Evolutionary conservation across 148 eudicot species (phyloP), one percentile per base, ranked within the genome.

Genomic region (Talinum fruticosum): DNA sequence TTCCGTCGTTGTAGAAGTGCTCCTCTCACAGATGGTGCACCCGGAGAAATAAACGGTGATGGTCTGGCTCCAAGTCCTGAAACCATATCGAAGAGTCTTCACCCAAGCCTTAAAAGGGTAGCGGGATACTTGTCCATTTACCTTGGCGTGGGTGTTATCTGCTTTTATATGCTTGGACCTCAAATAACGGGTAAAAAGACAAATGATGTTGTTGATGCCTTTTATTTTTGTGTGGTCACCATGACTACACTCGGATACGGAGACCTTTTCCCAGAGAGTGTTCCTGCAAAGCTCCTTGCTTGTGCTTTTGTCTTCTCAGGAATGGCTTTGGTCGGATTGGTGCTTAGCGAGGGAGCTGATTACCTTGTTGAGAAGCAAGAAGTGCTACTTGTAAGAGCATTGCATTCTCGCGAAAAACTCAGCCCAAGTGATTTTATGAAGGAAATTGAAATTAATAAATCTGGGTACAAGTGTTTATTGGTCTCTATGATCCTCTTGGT

Each of bases 181-280:
- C 91, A 94, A 61, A 79, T 94, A 62, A 68, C 34, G 10, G 98
- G 98, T 49, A 75, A 76, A 59, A 90, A 94, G 80, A 88, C 89
- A 26, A 75, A 79, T 73, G 86, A 87, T 45, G 45, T 94, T 30
- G 85, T 94, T 14, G 97, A 94, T 81, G 85, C 97, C 38, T 86
- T 94, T 26, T 94, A 94, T 85, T 90, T 92, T 66, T 89, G 93
- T 68, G 79, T 94, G 15, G 97, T 94, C n/a, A 92, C 98, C n/a
- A 94, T 92, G 97, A 94, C 97, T 5, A 94, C 96, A 4, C 96
- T 92, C 24, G 98, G 98, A 18, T 94, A 94, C 32, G 98, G 98
- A 51, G 98, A 94, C 75, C 88, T 94, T 7, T 90, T 88, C 62
- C 98, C 98, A 15, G 68, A 83, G 33, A 85, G 81, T 14, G 51